Percentiles rank a stretch among this genome's conserved stretches.
phyloP scores from a whole-genome alignment of 2,329 filamentous ascomycete genomes.

The Ambrosiella cleistominuta region DNA sequence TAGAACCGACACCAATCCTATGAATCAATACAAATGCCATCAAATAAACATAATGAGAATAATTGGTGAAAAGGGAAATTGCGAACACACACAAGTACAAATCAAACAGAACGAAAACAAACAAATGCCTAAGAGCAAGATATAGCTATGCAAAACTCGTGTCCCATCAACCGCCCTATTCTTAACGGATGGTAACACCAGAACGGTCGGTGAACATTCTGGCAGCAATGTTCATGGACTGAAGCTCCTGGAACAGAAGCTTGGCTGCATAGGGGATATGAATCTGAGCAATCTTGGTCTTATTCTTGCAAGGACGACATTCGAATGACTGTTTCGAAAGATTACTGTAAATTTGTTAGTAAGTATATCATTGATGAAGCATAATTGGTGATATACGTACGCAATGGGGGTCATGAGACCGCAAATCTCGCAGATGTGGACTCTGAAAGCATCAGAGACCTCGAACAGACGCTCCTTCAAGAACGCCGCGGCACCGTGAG shows the following conservation, averaged over 20 bases:
- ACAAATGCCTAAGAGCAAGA: too few relatives aligned
- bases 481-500: slow-evolving; percentile 94
- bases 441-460: slow-evolving; percentile 92
- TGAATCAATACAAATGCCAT: too few relatives aligned
- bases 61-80: too few relatives aligned
- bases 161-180: background rate
- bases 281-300: slow-evolving; percentile 94
- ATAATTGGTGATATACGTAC: slow-evolving; percentile 40
- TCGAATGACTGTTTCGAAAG: slow-evolving; percentile 92
- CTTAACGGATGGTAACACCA: slow-evolving; percentile 49
- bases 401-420: slow-evolving; percentile 98
- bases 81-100: too few relatives aligned
- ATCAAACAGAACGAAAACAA: too few relatives aligned
- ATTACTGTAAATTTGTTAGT: slow-evolving; percentile 37
- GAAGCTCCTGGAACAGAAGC: slow-evolving; percentile 92
- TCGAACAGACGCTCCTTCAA: slow-evolving; percentile 94
- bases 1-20: too few relatives aligned
- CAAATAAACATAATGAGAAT: too few relatives aligned
- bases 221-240: slow-evolving; percentile 95
- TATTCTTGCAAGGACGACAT: slow-evolving; percentile 96
- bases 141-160: too few relatives aligned
- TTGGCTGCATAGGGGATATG: slow-evolving; percentile 97
- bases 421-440: slow-evolving; percentile 97
- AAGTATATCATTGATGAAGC: slow-evolving; percentile 4
- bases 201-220: slow-evolving; percentile 88